Evolutionary conservation across 179 eudicot genomes (phyloP), one percentile per base, ranked within the genome.

Genomic region (Carnegiea gigantea): DNA sequence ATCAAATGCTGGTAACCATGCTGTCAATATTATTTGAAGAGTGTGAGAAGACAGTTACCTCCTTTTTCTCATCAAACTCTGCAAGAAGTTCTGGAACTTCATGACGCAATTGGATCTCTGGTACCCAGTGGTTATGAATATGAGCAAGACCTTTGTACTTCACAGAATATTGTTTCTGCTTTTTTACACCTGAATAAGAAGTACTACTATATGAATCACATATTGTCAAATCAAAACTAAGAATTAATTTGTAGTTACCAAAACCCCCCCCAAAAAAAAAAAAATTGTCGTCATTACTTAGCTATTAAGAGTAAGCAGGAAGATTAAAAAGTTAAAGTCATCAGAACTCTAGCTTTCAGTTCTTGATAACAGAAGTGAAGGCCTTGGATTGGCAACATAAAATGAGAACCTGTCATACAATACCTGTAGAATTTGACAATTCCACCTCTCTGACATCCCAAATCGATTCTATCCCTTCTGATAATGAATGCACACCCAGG

Each of bases 61-160:
- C 83, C 73, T 90, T 77, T 70, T 82, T 81, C 73, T 70, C 79
- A 49, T 67, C 79, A 65, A 78, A 89, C 44, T 86, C 82, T 24
- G 81, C 80, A 73, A 87, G 79, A 81, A 90, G 87, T 49, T 77
- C 77, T 15, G 93, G 88, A 77, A 86, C 92, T 86, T 92, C 94
- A 80, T 84, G 79, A 81, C 87, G 89, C 86, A 95, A 70, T 49
- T 83, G 89, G 70, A 75, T 54, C 79, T 92, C 96, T 33, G 96
- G 75, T 62, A 93, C 74, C 98, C 98, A 95, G 73, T 81, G 84
- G 79, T 92, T 93, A 87, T 93, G 92, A 76, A 87, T 70, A 88
- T 93, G 97, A 72, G 97, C 91, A 88, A 93, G 92, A 81, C 97
- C 98, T 79, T 87, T 90, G 82, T 90, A 95, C 86, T 93, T 95